Conservation (phyloP, 768 basidiomycete genomes). For the Xerocomus brunneocitrinus region DNA sequence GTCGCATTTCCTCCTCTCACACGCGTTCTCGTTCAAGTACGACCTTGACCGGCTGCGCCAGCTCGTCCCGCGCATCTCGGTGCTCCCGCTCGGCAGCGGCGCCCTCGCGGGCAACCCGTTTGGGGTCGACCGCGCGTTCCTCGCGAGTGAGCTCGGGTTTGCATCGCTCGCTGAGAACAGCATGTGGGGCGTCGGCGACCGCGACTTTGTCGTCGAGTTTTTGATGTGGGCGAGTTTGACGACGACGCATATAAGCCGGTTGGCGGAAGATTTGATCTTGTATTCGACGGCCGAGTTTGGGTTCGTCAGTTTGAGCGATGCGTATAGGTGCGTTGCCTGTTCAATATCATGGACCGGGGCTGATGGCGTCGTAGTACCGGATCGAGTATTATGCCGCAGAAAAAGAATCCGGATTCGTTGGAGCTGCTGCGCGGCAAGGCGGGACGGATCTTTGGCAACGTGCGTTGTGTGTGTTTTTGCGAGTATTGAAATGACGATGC, state of each 20-base stretch:
- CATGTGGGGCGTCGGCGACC: slow-evolving; percentile 93
- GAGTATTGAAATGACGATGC: background rate
- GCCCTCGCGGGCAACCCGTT: slow-evolving; percentile 98
- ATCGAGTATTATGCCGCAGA: slow-evolving; percentile 99
- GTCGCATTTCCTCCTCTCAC: slow-evolving; percentile 94
- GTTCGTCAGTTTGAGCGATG: slow-evolving; percentile 93
- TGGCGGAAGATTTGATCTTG: slow-evolving; percentile 95
- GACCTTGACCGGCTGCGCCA: slow-evolving; percentile 85
- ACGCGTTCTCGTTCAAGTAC: slow-evolving; percentile 88
- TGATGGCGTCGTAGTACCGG: slow-evolving; percentile 63
- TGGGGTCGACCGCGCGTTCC: slow-evolving; percentile 86
- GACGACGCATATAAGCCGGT: slow-evolving; percentile 89
- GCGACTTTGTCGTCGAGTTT: slow-evolving; percentile 97
- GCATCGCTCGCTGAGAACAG: slow-evolving; percentile 89
- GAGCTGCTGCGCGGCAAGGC: slow-evolving; percentile 94
- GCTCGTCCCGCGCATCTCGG: slow-evolving; percentile 84
- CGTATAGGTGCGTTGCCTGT: slow-evolving; percentile 69
- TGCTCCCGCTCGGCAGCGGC: slow-evolving; percentile 90
- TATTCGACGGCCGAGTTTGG: slow-evolving; percentile 98
- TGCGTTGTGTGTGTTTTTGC: slow-evolving; percentile 31
- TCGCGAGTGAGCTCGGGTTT: slow-evolving; percentile 89
- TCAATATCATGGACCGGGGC: background rate
- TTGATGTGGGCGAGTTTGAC: slow-evolving; percentile 92
- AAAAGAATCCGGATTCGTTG: slow-evolving; percentile 97
- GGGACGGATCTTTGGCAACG: slow-evolving; percentile 91